These are phyloP conservation scores for Cucurbitaria berberidis DNA, from an alignment of 2,329 filamentous ascomycete species.

Conservation along the genomic window DNA sequence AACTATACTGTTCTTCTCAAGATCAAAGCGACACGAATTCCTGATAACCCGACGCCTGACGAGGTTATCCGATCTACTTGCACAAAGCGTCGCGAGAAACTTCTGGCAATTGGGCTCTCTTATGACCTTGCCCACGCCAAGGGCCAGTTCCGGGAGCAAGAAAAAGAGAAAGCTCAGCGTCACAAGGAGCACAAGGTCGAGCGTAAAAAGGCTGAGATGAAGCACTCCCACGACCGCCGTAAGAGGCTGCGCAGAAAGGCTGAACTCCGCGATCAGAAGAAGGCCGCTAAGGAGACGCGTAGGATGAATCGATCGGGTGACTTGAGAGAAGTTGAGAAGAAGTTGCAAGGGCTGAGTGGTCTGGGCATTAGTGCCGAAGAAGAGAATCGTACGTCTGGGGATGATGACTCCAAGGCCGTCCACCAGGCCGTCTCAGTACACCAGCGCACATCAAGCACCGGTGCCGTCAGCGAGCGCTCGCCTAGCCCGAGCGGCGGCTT, in stretches of 20 bases:
- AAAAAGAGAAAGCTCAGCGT: constrained; percentile 52
- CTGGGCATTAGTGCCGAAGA: constrained; percentile 46
- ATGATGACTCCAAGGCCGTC: constrained; percentile 38
- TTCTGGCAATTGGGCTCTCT: constrained; percentile 71
- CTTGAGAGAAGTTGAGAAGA: constrained; percentile 36
- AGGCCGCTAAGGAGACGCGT: constrained; percentile 39
- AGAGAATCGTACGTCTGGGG: constrained; percentile 32
- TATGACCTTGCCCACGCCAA: constrained; percentile 76
- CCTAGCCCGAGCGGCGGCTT: constrained; percentile 41
- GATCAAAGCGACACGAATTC: constrained; percentile 68
- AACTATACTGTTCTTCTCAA: constrained; percentile 78
- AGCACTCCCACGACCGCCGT: constrained; percentile 46
- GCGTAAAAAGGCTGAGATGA: constrained; percentile 44
- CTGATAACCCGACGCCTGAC: constrained; percentile 62
- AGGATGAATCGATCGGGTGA: constrained; percentile 29
- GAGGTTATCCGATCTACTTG: constrained; percentile 71
- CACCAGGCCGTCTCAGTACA: constrained; percentile 38
- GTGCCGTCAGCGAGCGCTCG: constrained; percentile 37
- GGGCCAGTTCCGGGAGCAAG: constrained; percentile 61
- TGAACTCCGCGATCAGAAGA: constrained; percentile 49
- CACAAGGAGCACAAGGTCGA: constrained; percentile 48
- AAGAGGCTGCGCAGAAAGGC: constrained; percentile 46
- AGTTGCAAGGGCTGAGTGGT: constrained; percentile 36
- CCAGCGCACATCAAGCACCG: constrained; percentile 38
- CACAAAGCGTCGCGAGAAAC: constrained; percentile 71